Base-by-base conservation (phyloP, 352 stramenopile genomes). In the Phytophthora idaei region DNA sequence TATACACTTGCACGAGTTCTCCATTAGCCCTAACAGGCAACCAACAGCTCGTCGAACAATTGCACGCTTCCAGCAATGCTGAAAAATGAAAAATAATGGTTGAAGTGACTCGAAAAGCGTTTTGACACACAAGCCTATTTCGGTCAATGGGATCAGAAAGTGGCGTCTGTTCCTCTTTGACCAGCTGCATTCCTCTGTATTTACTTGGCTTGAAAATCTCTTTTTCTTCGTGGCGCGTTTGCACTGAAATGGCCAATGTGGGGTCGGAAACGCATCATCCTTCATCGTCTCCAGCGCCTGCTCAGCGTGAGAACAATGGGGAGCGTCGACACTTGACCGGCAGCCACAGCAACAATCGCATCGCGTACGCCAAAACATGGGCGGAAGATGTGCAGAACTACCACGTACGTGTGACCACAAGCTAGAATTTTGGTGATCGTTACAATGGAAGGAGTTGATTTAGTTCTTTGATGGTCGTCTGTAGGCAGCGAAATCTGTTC, bases 351-450 rank as follows among this genome's bases (percentile, higher is more conserved):
- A 67, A 61, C 52, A 72, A 60, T 39, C 51, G 25, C 63, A 48
- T 69, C 71, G 67, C 64, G 12, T 78, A 76, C 61, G 72, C 57
- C 58, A 76, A 83, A 21, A 74, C 71, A 2, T 90, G 81, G 81
- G 76, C 78, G 5, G 67, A 85, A 27, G 81, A 90, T 48, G 71
- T 90, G 57, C 77, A 81, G 58, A 83, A 77, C 46, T 90, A 87
- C 62, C 76, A 80, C 14, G 80, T 89, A 72, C 64, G 68, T 62
- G 1, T 49, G 8, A 53, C 42, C 39, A 17, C 7, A 41, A 5
- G 17, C 11, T 39, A 6, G 21, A 32, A 31, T 39, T 27, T 51
- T 61, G 12, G 27, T 61, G 17, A 46, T 57, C 31, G 63, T 64
- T 55, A 56, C 29, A 32, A 17, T n/a, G 9, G 8, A 34, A 15